phyloP scores from a whole-genome alignment of 192 early-diverging fungal species.

The Jimgerdemannia flammicorona region DNA sequence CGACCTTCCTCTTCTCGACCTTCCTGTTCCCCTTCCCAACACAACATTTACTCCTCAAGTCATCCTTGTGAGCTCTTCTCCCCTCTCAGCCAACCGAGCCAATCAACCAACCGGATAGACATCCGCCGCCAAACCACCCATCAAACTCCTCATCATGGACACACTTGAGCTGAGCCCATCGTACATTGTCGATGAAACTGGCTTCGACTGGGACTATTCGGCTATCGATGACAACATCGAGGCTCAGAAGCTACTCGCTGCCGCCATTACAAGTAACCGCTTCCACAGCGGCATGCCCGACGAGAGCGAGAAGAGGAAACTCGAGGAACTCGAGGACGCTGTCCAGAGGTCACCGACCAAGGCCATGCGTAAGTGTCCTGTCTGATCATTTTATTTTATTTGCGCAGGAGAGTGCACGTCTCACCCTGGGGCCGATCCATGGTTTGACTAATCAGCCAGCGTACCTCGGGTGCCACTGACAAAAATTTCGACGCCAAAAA shows the following conservation, averaged over 20 bases:
- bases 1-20: too few species aligned
- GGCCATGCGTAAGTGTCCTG: conserved; percentile 16
- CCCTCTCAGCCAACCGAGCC: too few species aligned
- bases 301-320: conserved; percentile 38
- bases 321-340: conserved; percentile 18
- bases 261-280: conserved; percentile 38
- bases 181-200: background rate
- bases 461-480: background rate
- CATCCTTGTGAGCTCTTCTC: too few species aligned
- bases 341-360: conserved; percentile 14
- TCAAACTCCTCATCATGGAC: too few species aligned
- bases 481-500: too few species aligned
- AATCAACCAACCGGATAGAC: too few species aligned
- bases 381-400: background rate
- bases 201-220: background rate
- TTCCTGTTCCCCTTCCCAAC: too few species aligned
- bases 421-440: background rate
- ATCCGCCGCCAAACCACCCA: too few species aligned
- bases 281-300: conserved; percentile 22
- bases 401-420: background rate
- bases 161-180: background rate
- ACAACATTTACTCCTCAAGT: too few species aligned
- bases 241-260: conserved; percentile 40
- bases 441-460: background rate
- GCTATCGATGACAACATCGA: conserved; percentile 29